Evolutionary conservation across 352 stramenopile species (phyloP), one percentile per base, ranked within the genome.

Genomic region (Phytophthora constricta): DNA sequence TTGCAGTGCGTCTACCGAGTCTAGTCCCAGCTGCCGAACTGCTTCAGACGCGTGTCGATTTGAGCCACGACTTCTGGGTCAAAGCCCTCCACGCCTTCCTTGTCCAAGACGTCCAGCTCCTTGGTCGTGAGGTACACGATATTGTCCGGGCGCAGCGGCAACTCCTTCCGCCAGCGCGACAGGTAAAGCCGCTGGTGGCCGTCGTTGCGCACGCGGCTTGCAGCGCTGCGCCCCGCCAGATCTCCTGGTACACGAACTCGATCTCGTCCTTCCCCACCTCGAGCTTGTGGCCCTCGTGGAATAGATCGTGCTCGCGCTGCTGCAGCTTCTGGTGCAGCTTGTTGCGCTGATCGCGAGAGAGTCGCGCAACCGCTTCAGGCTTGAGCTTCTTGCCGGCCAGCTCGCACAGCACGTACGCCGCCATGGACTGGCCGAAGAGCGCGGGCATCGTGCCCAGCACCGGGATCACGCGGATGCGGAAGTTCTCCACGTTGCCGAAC

Each of bases 381-480:
- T 64, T 78, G 69, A 99, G 96, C 39, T 92, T 92, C 45, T 98
- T 91, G 10, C 87, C 78, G 27, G 95, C 96, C 17, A 99, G 65
- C 43, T 98, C 90, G 60, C 95, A 98, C 20, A 99, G 73, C 39
- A 98, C 91, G 69, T 95, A 95, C 7, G 96, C 87, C 2, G 97
- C 97, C 80, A 99, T 97, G 20, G 96, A 89, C 72, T 99, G 96
- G n/a, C 97, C 97, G 76, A 99, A 99, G 56, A 99, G 97, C 31
- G 97, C 97, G 0, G 98, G 98, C 76, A 90, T 92, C 60, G 79
- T 92, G 27, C 97, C 97, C 8, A 99, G 76, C 22, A 99, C 98
- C 0, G 97, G 97, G 50, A 99, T 93, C 25, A 99, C 91, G 25
- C 97, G 92, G 43, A 99, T 91, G 34, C 98, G 87, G 74, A 99